These are phyloP conservation scores for Cucumis melo DNA, from an alignment of 306 rosid genomes.

Conservation along the genomic window DNA sequence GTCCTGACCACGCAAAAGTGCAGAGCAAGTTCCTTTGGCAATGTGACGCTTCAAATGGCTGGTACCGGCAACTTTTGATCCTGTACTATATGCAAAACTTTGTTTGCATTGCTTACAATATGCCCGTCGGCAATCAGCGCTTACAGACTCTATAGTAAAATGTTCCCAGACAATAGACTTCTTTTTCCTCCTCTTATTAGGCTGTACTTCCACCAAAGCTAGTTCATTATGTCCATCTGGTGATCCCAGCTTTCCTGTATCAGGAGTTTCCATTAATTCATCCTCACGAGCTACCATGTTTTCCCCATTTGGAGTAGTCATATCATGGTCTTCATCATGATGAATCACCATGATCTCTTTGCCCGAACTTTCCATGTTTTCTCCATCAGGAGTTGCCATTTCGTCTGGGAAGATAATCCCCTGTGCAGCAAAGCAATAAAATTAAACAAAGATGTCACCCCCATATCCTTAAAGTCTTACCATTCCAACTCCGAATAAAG, in stretches of 20 bases:
- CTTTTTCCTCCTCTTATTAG: conserved; percentile 77
- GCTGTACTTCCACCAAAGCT: conserved; percentile 47
- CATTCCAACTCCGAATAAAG: background rate
- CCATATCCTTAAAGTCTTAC: background rate
- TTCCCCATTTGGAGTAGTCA: conserved; percentile 39
- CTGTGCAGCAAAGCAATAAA: conserved; percentile 16
- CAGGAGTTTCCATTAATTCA: conserved; percentile 14
- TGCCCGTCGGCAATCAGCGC: conserved; percentile 87
- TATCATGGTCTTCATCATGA: conserved; percentile 19
- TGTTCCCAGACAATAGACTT: conserved; percentile 92
- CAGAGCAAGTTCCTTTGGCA: conserved; percentile 80
- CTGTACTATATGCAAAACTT: conserved; percentile 93
- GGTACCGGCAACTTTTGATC: conserved; percentile 90
- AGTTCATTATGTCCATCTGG: conserved; percentile 10
- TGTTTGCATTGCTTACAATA: conserved; percentile 87
- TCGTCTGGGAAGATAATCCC: conserved; percentile 15
- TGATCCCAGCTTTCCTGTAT: conserved; percentile 9
- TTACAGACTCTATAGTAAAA: conserved; percentile 73
- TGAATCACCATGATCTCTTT: background rate
- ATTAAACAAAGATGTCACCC: background rate
- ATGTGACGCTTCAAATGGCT: conserved; percentile 96
- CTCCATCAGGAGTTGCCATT: conserved; percentile 23
- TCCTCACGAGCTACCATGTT: conserved; percentile 20
- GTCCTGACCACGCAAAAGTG: conserved; percentile 57
- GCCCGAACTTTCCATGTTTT: conserved; percentile 8